Percentiles rank a stretch among this genome's conserved stretches.
Conservation (phyloP, 305 asterid genomes). For the Solanum aculeatissimum region DNA sequence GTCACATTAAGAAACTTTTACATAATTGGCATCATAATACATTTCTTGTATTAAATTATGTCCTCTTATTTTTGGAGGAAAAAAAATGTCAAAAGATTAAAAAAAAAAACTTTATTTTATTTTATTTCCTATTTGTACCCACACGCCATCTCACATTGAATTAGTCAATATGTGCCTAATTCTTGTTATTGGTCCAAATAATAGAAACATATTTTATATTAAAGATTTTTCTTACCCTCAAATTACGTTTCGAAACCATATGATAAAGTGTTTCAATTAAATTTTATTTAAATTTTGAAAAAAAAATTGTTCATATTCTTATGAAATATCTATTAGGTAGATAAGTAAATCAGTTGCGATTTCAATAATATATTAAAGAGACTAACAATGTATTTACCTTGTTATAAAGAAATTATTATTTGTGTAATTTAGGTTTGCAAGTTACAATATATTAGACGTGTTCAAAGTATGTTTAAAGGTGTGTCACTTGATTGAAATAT, state of each 20-base stretch:
- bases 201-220: background rate
- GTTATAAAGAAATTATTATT: background rate
- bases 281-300: background rate
- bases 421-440: background rate
- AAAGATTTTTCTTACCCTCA: background rate
- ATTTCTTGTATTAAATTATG: background rate
- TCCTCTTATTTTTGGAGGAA: background rate
- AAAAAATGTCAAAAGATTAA: no score
- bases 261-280: background rate
- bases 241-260: background rate
- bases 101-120: background rate
- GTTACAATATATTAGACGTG: background rate
- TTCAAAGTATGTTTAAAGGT: background rate
- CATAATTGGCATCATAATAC: background rate
- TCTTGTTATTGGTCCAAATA: background rate
- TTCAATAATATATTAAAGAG: background rate
- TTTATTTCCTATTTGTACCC: background rate
- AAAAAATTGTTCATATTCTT: accelerated
- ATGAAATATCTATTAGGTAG: background rate
- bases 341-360: no score
- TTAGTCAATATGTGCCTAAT: background rate
- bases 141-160: background rate
- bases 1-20: background rate
- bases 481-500: background rate
- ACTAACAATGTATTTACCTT: background rate